Evolutionary conservation across 768 basidiomycete genomes (phyloP).

Genomic region (Myochromella boudieri): DNA sequence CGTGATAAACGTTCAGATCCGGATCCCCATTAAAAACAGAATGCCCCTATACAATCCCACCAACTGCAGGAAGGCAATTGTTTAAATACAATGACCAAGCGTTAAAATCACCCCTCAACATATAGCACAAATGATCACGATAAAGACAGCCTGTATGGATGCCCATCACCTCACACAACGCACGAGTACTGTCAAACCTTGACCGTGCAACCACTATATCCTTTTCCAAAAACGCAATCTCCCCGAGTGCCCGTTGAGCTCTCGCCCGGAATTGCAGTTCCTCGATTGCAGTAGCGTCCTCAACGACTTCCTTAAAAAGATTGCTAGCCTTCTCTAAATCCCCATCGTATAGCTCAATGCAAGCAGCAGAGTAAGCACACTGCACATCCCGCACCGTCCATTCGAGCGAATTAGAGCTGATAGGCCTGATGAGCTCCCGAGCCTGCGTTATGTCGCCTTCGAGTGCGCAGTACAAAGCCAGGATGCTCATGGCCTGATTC

Average conservation of each 20-base stretch:
- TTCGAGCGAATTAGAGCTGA: background rate
- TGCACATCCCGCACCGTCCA: background rate
- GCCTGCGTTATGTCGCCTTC: constrained; percentile 3
- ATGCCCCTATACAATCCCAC: too few species aligned
- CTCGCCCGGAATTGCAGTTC: background rate
- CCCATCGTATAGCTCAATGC: constrained; percentile 1
- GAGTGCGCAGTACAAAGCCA: constrained; percentile 3
- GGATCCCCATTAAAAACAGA: too few species aligned
- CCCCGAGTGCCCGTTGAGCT: too few species aligned
- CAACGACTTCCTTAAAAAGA: background rate
- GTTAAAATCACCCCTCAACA: background rate
- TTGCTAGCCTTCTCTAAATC: background rate
- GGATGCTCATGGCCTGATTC: background rate
- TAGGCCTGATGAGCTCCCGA: background rate
- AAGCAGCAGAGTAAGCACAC: background rate
- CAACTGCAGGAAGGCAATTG: too few species aligned
- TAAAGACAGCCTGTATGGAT: background rate
- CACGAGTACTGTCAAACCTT: background rate
- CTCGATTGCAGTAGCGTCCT: background rate
- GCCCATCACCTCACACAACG: constrained; percentile 2
- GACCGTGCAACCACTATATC: background rate
- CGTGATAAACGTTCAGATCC: too few species aligned
- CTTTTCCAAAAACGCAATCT: background rate
- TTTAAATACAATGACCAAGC: constrained; percentile 6
- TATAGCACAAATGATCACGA: background rate